Conservation (phyloP, 1,139 yeast species). For the Nadsonia commutata region DNA sequence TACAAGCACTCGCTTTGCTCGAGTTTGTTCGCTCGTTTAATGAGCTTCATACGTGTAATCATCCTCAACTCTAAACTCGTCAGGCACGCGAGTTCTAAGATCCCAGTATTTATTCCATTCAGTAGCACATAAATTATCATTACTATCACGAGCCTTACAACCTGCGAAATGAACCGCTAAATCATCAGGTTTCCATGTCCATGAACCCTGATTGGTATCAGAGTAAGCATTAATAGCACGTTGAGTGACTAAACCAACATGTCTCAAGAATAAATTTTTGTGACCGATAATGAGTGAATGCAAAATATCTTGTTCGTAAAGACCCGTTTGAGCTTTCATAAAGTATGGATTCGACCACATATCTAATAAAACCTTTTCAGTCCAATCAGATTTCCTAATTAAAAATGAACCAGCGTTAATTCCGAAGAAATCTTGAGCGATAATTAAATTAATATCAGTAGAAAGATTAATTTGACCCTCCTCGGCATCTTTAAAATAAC, state of each 20-base stretch:
- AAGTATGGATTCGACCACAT: slow-evolving; percentile 14
- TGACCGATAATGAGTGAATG: slow-evolving; percentile 4
- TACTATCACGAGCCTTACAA: slow-evolving; percentile 2
- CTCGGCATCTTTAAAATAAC: slow-evolving; percentile 8
- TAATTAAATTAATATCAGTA: slow-evolving; percentile 15
- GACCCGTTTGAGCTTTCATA: slow-evolving; percentile 8
- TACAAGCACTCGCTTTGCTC: too few species aligned
- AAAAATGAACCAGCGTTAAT: slow-evolving; percentile 26
- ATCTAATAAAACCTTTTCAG: slow-evolving; percentile 11
- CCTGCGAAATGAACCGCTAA: slow-evolving; percentile 20
- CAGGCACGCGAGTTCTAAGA: slow-evolving; percentile 7
- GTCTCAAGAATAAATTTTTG: slow-evolving; percentile 2
- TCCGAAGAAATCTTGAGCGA: slow-evolving; percentile 20
- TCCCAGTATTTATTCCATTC: slow-evolving; percentile 2
- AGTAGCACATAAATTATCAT: slow-evolving; percentile 6
- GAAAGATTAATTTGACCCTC: slow-evolving; percentile 10
- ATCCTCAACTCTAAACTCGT: slow-evolving; percentile 6
- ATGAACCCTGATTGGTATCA: slow-evolving; percentile 10
- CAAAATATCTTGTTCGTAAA: slow-evolving; percentile 16
- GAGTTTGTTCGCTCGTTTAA: neutral
- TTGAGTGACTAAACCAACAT: slow-evolving; percentile 24
- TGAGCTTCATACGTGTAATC: neutral
- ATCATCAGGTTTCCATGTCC: slow-evolving; percentile 15
- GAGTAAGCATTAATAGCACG: slow-evolving; percentile 21
- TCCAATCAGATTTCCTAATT: slow-evolving; percentile 17